Conservation (phyloP, 345 rosid species). For the Hypericum androsaemum region DNA sequence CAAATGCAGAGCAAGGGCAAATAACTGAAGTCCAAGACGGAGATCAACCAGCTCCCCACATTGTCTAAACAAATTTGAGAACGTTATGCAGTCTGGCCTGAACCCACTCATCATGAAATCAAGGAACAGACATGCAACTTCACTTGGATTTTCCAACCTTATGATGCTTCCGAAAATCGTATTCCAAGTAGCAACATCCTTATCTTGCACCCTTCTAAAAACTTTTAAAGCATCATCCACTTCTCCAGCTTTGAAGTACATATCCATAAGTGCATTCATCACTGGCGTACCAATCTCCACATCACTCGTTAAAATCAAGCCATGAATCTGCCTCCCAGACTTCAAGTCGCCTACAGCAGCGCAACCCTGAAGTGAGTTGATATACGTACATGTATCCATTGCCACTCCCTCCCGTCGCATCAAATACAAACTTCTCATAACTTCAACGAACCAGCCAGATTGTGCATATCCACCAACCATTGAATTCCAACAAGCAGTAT, state of each 20-base stretch:
- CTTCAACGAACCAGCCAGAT: constrained; percentile 24
- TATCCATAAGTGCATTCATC: constrained; percentile 30
- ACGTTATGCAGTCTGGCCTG: constrained; percentile 4
- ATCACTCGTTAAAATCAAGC: constrained; percentile 20
- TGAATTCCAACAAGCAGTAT: constrained; percentile 34
- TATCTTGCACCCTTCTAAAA: constrained; percentile 16
- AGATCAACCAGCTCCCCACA: too few relatives aligned
- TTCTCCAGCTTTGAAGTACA: constrained; percentile 25
- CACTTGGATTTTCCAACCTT: constrained; percentile 11
- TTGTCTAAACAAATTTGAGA: too few relatives aligned
- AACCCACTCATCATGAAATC: constrained; percentile 17
- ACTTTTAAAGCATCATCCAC: constrained; percentile 16
- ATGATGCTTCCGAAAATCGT: constrained; percentile 21
- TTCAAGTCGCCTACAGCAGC: constrained; percentile 13
- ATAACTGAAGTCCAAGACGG: too few relatives aligned
- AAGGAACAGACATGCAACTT: constrained; percentile 16
- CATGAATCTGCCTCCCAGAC: constrained; percentile 31
- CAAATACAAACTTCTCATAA: constrained; percentile 13
- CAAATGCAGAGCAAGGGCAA: too few relatives aligned
- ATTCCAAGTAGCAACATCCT: constrained; percentile 35
- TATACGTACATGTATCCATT: constrained; percentile 24
- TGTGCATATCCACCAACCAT: constrained; percentile 33
- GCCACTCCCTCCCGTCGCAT: constrained; percentile 17
- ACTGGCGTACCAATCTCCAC: constrained; percentile 12
- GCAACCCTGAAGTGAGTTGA: constrained; percentile 30